A percentile compares a stretch with the other conserved stretches of the same genome.
These are phyloP conservation scores for Nakazawaea holstii DNA, from an alignment of 805 yeast genomes.

Conservation along the genomic window DNA sequence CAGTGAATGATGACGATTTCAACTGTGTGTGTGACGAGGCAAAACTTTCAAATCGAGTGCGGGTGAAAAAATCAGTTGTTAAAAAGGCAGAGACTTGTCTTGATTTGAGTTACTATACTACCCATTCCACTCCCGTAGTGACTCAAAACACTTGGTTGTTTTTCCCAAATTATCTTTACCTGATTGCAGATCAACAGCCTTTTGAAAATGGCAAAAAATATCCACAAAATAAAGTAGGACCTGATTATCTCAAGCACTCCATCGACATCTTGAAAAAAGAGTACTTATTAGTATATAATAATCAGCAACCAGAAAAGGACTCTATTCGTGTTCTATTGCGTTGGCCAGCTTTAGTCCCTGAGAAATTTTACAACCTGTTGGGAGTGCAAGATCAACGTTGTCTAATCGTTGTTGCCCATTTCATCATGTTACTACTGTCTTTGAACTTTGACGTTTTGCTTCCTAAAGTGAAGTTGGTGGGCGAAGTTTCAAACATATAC, in stretches of 20 bases:
- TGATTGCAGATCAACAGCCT: not conserved
- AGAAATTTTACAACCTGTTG: not conserved
- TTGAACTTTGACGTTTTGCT: not conserved
- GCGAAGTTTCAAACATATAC: not conserved
- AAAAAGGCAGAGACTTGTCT: not conserved
- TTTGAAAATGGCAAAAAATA: not conserved
- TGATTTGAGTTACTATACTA: not conserved
- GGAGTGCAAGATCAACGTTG: not conserved
- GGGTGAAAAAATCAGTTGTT: not conserved
- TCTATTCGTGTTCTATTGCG: not conserved
- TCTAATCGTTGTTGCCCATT: slow-evolving; percentile 3
- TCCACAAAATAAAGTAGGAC: not conserved
- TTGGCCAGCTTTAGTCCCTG: slow-evolving; percentile 2
- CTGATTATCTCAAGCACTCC: not conserved
- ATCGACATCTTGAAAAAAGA: not conserved
- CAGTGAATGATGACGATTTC: not conserved
- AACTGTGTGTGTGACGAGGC: not conserved
- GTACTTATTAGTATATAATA: not conserved
- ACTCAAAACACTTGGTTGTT: not conserved
- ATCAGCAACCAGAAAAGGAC: not conserved
- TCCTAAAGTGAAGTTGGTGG: not conserved
- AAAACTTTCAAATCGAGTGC: not conserved
- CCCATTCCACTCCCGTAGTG: not conserved
- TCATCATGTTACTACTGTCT: slow-evolving; percentile 3
- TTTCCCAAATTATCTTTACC: slow-evolving; percentile 2